phyloP scores from a whole-genome alignment of 257 asterid species.

The Paraleonurus japonicus region DNA sequence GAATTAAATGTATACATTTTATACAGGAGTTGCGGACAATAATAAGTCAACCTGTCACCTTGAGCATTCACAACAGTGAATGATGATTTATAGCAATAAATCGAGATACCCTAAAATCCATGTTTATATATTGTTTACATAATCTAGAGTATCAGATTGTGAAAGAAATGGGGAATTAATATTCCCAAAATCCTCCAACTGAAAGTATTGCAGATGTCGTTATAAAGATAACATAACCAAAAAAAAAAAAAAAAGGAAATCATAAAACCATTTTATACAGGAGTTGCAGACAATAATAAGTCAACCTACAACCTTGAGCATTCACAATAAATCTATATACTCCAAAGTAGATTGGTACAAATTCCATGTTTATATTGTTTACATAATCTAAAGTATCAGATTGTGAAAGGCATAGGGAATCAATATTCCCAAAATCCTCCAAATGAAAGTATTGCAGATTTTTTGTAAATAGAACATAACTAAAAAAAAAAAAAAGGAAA shows the following conservation, averaged over 20 bases:
- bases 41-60: background rate
- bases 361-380: background rate
- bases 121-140: no score
- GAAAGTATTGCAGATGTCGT: no score
- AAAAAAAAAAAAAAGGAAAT: no score
- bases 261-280: background rate
- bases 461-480: background rate
- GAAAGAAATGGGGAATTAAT: no score
- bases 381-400: background rate
- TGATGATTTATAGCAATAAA: no score
- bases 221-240: no score
- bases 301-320: background rate
- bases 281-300: background rate
- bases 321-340: background rate
- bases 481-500: background rate
- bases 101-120: no score
- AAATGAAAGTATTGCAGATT: background rate
- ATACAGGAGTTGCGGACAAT: background rate
- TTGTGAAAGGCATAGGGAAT: background rate
- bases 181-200: no score
- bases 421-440: background rate
- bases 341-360: background rate
- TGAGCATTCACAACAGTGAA: conserved; percentile 1
- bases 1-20: background rate
- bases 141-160: no score